Base-by-base conservation (phyloP, 192 early-diverging fungal species). In the Neocallimastix lanati region DNA sequence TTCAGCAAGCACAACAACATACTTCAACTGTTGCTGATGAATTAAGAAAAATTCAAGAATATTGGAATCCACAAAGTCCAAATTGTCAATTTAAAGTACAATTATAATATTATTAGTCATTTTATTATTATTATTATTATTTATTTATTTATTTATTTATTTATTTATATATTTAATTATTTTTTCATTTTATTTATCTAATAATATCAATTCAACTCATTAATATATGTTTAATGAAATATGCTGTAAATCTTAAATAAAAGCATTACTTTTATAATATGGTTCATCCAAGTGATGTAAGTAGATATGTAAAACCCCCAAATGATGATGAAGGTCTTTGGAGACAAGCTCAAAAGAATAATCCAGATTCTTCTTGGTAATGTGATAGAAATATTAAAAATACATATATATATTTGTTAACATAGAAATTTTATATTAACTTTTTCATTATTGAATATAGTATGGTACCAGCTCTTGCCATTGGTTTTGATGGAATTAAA, bases 241-340 rank as follows among this genome's bases (percentile, higher is more conserved):
- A 6, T 21, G 4, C 27, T 4, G 6, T 6, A 27, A 21, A 12
- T 25, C 78, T 29, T 28, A 30, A 78, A 25, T 79, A 36, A 30
- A 83, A 92, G 91, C 93, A 96, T 83, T 98, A 96, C 82, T 96
- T 98, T 82, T 98, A 98, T 84, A 98, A 97, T 81, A 89, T 93
- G 83, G 94, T 94, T 6, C 92, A 95, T 82, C 93, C 96, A 1
- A 88, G 85, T n/a, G 93, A 96, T 85, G 92, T 92, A 18, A 87
- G 87, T 37, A 80, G 90, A 77, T 97, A 98, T 81, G 89, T 86
- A 77, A 92, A 89, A 50, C 92, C 92, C 16, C 87, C 90, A 2
- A 89, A 89, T 80, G 84, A 93, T 18, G 93, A 96, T 77, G 82
- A 85, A 1, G 81, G 84, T 21, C 84, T 94, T 40, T 98, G 93